phyloP scores from a whole-genome alignment of 192 early-diverging fungal genomes.

The Coemansia sp. region DNA sequence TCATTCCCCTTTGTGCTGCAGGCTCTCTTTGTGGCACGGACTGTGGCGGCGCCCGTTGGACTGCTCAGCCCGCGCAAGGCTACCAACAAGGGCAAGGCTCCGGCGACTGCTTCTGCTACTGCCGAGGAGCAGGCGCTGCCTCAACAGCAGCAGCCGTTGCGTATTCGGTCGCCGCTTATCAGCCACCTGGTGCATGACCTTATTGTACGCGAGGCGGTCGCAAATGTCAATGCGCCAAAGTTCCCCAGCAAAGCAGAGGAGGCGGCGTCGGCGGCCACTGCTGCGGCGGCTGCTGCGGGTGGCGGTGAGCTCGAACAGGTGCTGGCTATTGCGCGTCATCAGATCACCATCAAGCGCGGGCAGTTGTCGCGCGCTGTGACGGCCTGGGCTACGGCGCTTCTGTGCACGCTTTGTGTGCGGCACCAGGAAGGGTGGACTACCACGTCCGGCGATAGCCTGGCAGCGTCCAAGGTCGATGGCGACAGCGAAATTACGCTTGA shows the following conservation, averaged over 20 bases:
- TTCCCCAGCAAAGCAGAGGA: slow-evolving; percentile 20
- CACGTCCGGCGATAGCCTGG: slow-evolving; percentile 6
- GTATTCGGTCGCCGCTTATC: slow-evolving; percentile 49
- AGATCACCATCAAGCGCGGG: slow-evolving; percentile 57
- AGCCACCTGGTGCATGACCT: slow-evolving; percentile 54
- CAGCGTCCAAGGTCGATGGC: neutral
- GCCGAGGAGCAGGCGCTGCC: slow-evolving; percentile 12
- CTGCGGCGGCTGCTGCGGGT: neutral
- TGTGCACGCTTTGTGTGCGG: slow-evolving; percentile 58
- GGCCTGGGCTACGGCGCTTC: slow-evolving; percentile 67
- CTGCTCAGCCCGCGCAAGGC: slow-evolving; percentile 44
- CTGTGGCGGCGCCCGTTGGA: neutral
- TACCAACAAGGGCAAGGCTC: slow-evolving; percentile 34
- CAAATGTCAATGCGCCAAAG: slow-evolving; percentile 32
- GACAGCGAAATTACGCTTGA: slow-evolving; percentile 27
- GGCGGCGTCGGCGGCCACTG: neutral
- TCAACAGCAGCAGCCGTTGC: slow-evolving; percentile 24
- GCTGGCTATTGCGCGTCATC: slow-evolving; percentile 34
- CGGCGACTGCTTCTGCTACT: slow-evolving; percentile 7
- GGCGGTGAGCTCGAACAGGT: slow-evolving; percentile 33
- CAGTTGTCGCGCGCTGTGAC: slow-evolving; percentile 63
- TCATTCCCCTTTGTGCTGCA: slow-evolving; percentile 70
- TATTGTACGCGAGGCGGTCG: slow-evolving; percentile 52
- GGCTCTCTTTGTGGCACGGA: slow-evolving; percentile 43
- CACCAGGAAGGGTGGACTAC: slow-evolving; percentile 50